A percentile compares a stretch with the other conserved stretches of the same genome.
phyloP scores from a whole-genome alignment of 768 basidiomycete species.

The Tephrocybe sp. region DNA sequence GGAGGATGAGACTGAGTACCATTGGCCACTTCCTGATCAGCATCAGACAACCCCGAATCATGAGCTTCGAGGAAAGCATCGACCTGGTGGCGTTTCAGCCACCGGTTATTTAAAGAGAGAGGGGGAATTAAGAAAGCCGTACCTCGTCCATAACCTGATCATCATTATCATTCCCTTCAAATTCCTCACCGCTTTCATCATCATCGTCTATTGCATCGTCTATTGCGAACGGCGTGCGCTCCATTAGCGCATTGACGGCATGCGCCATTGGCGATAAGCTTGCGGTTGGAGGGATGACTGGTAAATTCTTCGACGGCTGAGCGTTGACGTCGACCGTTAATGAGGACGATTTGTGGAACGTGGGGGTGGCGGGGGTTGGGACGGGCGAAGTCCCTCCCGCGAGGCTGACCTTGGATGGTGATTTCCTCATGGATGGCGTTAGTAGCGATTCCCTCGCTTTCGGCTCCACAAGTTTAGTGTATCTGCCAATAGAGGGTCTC shows the following conservation, averaged over 20 bases:
- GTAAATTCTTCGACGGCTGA: slow-evolving; percentile 22
- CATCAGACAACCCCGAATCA: slow-evolving; percentile 79
- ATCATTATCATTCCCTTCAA: slow-evolving; percentile 55
- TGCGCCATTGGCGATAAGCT: slow-evolving; percentile 62
- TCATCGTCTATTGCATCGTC: slow-evolving; percentile 88
- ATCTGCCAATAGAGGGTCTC: slow-evolving; percentile 83
- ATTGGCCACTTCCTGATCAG: slow-evolving; percentile 73
- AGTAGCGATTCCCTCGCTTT: slow-evolving; percentile 86
- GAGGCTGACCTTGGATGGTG: slow-evolving; percentile 54
- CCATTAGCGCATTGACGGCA: slow-evolving; percentile 83
- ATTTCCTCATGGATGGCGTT: slow-evolving; percentile 62
- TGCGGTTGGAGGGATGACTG: slow-evolving; percentile 33
- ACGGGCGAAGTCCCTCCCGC: slow-evolving; percentile 22
- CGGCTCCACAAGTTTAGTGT: slow-evolving; percentile 82
- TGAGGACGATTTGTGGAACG: slow-evolving; percentile 40
- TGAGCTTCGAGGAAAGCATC: slow-evolving; percentile 95
- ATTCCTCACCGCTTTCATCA: slow-evolving; percentile 49
- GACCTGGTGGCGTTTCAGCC: slow-evolving; percentile 42
- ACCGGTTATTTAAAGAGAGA: neutral
- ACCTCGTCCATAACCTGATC: slow-evolving; percentile 91
- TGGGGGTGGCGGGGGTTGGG: slow-evolving; percentile 25
- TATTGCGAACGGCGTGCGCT: slow-evolving; percentile 94
- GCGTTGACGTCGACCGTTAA: slow-evolving; percentile 48
- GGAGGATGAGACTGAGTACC: slow-evolving; percentile 35
- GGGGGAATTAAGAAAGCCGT: slow-evolving; percentile 16